phyloP scores from a whole-genome alignment of 2,329 filamentous ascomycete species.

The Penicillium sumatraense region DNA sequence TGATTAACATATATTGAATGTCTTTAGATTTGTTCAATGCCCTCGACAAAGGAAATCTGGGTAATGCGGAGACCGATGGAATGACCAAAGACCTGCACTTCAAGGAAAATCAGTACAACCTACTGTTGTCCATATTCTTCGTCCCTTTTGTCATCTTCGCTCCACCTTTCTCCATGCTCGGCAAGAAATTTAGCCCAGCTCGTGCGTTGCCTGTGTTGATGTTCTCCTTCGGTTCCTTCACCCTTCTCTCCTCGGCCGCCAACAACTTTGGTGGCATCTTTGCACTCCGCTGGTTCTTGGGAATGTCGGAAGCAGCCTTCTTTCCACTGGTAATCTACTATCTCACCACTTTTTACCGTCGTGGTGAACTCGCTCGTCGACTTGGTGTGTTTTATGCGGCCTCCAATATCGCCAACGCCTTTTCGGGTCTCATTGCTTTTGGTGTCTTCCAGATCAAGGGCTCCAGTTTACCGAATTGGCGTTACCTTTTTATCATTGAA shows the following conservation, averaged over 20 bases:
- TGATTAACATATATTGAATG: neutral
- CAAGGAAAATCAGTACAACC: conserved; percentile 68
- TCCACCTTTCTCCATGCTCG: conserved; percentile 67
- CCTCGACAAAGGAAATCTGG: conserved; percentile 56
- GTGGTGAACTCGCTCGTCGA: conserved; percentile 71
- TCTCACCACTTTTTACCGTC: conserved; percentile 69
- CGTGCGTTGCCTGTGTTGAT: conserved; percentile 70
- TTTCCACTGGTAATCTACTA: conserved; percentile 72
- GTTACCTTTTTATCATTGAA: conserved; percentile 62
- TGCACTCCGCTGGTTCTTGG: conserved; percentile 70
- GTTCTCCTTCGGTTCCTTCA: conserved; percentile 69
- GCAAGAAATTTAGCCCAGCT: conserved; percentile 69
- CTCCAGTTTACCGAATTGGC: conserved; percentile 54
- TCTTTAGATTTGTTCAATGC: conserved; percentile 58
- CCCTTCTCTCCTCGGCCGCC: conserved; percentile 61
- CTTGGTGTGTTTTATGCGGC: conserved; percentile 78
- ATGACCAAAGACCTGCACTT: conserved; percentile 60
- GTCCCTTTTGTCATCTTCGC: conserved; percentile 74
- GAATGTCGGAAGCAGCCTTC: conserved; percentile 70
- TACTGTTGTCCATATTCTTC: conserved; percentile 73
- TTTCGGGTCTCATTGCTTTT: conserved; percentile 63
- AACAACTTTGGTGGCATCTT: conserved; percentile 69
- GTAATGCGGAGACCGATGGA: conserved; percentile 63
- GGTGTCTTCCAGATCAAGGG: conserved; percentile 64
- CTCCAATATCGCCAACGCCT: conserved; percentile 72